Conservation (phyloP, 1,284 basidiomycete genomes). For the Earliella scabrosa region DNA sequence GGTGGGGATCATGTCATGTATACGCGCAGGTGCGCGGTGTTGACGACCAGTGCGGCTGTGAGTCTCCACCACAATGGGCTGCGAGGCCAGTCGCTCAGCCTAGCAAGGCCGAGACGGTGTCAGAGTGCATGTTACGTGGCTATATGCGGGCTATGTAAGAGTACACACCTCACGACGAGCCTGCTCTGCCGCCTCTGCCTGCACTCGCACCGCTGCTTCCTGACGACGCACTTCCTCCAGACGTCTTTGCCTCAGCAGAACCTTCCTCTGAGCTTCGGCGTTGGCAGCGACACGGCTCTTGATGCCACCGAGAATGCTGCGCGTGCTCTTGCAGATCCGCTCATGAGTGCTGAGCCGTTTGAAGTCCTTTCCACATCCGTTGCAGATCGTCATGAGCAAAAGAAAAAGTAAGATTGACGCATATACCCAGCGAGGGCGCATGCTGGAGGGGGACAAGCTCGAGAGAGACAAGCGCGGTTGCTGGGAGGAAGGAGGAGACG, state of each 20-base stretch:
- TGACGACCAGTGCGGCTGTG: conserved; percentile 2
- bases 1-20: conserved; percentile 7
- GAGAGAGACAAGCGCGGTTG: background rate
- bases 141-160: too few relatives aligned
- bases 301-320: background rate
- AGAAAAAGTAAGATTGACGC: background rate
- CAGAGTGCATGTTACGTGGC: too few relatives aligned
- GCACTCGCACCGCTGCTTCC: background rate
- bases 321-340: background rate
- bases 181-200: background rate
- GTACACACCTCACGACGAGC: background rate
- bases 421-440: background rate
- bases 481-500: too few relatives aligned
- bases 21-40: conserved; percentile 1
- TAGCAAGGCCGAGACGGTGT: background rate
- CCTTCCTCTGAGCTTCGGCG: too few relatives aligned
- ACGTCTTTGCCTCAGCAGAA: too few relatives aligned
- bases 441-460: background rate
- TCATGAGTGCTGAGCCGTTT: background rate
- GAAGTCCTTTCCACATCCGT: background rate
- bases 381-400: background rate
- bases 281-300: background rate
- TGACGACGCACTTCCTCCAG: too few relatives aligned
- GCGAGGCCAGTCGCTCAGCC: background rate
- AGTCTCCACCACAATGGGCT: background rate